A percentile compares a stretch with the other conserved stretches of the same genome.
phyloP scores from a whole-genome alignment of 257 asterid species.

The Rhazya stricta region DNA sequence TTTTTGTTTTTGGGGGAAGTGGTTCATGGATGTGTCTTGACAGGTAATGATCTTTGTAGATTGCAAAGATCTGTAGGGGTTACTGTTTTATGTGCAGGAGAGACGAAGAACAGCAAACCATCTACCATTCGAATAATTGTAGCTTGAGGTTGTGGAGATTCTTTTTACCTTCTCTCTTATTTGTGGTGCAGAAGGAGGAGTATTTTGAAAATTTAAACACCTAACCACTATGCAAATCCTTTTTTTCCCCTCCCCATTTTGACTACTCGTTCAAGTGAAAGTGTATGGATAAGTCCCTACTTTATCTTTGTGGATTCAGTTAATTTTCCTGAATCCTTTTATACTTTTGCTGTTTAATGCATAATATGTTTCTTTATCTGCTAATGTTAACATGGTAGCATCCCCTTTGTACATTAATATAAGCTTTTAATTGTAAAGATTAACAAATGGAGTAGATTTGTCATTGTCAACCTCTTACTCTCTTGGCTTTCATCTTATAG shows the following conservation, averaged over 20 bases:
- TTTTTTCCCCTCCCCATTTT: neutral
- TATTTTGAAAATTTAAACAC: neutral
- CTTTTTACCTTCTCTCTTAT: neutral
- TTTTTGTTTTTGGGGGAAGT: no score
- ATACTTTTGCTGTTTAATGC: no score
- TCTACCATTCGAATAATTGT: neutral
- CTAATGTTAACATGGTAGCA: neutral
- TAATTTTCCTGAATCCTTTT: neutral
- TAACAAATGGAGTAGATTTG: neutral
- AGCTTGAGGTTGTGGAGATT: neutral
- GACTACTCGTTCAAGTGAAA: neutral
- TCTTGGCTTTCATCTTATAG: no score
- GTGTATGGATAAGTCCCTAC: neutral
- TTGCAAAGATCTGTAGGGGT: neutral
- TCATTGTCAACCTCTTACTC: neutral
- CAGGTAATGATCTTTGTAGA: neutral
- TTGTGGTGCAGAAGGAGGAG: no score
- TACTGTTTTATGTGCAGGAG: neutral
- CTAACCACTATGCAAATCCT: neutral
- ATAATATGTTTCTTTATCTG: neutral
- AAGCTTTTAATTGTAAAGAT: neutral
- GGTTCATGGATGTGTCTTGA: neutral
- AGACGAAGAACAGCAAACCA: neutral
- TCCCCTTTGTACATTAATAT: neutral
- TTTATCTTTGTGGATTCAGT: neutral